Evolutionary conservation across 139 green algal species (phyloP).

Genomic region (Nannochloris sp.): DNA sequence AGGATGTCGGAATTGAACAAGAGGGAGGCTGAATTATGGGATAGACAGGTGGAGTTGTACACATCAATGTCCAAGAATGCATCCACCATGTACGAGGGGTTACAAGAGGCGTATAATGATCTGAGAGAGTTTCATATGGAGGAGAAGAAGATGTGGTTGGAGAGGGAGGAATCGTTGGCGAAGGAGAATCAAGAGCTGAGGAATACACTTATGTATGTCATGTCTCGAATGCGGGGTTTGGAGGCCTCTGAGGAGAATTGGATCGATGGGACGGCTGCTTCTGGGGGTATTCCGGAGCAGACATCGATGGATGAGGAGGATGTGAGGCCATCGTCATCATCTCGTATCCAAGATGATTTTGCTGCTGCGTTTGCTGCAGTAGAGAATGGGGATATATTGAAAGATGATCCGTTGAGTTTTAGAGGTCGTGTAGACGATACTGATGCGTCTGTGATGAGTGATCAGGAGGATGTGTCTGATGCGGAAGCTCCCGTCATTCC

Average conservation of each 20-base stretch:
- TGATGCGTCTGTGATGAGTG: background rate
- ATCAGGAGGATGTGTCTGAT: background rate
- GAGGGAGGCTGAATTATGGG: conserved; percentile 28
- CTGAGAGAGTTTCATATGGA: conserved; percentile 8
- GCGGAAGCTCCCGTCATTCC: background rate
- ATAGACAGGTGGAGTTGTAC: conserved; percentile 2
- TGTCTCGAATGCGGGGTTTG: background rate
- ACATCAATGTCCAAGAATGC: background rate
- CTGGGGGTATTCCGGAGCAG: background rate
- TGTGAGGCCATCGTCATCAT: background rate
- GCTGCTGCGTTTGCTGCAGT: conserved; percentile 4
- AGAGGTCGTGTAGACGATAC: background rate
- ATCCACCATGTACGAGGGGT: conserved; percentile 1
- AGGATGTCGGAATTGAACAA: conserved; percentile 4
- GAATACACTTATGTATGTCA: conserved; percentile 16
- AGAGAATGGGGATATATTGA: background rate
- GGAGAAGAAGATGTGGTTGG: conserved; percentile 12
- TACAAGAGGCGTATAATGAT: conserved; percentile 5
- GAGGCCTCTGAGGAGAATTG: background rate
- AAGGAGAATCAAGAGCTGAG: conserved; percentile 23
- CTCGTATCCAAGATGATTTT: background rate
- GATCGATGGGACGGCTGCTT: conserved; percentile 1
- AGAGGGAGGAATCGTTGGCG: conserved; percentile 10
- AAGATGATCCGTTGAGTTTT: background rate
- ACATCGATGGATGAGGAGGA: no score